A percentile compares a stretch with the other conserved stretches of the same genome.
Evolutionary conservation across 1,139 yeast genomes (phyloP).

Genomic region (Yamadazyma buinensis): DNA sequence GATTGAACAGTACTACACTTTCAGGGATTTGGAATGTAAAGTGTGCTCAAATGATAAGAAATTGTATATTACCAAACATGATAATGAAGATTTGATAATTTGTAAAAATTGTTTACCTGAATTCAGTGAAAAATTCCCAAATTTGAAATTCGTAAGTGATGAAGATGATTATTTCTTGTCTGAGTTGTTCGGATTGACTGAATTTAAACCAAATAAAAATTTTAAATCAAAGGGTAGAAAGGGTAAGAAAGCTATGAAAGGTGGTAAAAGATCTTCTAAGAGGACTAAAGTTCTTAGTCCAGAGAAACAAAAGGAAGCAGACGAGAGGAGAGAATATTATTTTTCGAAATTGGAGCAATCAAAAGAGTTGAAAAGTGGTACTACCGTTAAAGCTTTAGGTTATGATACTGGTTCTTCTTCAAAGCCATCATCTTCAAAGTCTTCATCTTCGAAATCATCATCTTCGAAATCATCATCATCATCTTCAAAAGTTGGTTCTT

Average conservation of each 20-base stretch:
- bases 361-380: constrained; percentile 34
- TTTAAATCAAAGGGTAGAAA: constrained; percentile 16
- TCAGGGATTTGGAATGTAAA: constrained; percentile 48
- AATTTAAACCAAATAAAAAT: constrained; percentile 22
- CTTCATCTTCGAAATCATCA: no score
- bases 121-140: constrained; percentile 13
- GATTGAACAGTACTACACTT: constrained; percentile 43
- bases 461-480: no score
- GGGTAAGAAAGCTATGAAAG: constrained; percentile 25
- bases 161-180: constrained; percentile 45
- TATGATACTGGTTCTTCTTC: no score
- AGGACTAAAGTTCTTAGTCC: constrained; percentile 23
- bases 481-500: no score
- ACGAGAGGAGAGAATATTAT: constrained; percentile 39
- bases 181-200: constrained; percentile 49
- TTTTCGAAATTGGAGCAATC: constrained; percentile 30
- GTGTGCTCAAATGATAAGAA: constrained; percentile 40
- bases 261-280: constrained; percentile 14
- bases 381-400: constrained; percentile 43
- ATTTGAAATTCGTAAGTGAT: constrained; percentile 37
- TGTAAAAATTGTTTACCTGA: constrained; percentile 42
- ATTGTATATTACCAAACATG: constrained; percentile 32
- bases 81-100: constrained; percentile 23
- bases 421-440: no score
- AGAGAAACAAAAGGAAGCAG: constrained; percentile 23